Conservation (phyloP, 352 stramenopile genomes). For the Phytophthora pini region DNA sequence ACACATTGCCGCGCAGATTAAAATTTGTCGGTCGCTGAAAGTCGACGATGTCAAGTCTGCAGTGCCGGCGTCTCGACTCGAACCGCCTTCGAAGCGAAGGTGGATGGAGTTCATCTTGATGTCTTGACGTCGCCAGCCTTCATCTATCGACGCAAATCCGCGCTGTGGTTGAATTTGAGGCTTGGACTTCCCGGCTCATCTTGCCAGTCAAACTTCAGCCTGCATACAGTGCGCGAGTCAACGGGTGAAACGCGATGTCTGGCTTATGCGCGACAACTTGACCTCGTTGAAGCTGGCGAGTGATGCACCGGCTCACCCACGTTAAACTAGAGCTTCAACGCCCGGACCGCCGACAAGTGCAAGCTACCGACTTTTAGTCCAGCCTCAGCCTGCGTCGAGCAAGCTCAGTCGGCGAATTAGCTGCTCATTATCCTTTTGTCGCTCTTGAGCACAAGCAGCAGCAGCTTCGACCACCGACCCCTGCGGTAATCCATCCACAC, state of each 20-base stretch:
- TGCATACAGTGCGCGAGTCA: no score
- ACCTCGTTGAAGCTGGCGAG: neutral
- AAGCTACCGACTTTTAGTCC: neutral
- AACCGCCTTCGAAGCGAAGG: neutral
- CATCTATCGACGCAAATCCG: neutral
- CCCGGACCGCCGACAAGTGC: neutral
- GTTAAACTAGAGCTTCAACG: constrained; percentile 21
- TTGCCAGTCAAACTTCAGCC: no score
- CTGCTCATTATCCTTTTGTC: constrained; percentile 26
- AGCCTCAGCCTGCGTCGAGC: neutral
- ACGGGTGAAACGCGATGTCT: no score
- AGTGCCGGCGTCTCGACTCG: neutral
- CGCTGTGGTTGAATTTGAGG: neutral
- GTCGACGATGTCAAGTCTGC: neutral
- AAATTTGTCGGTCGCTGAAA: neutral
- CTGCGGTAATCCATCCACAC: constrained; percentile 13
- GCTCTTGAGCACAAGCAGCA: constrained; percentile 10
- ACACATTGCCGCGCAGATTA: constrained; percentile 1
- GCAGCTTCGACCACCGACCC: constrained; percentile 6
- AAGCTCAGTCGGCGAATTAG: neutral
- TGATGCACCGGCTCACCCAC: constrained; percentile 7
- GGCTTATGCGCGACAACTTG: neutral
- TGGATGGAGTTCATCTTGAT: constrained; percentile 4
- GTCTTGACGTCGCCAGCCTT: constrained; percentile 16
- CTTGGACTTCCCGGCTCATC: neutral